Evolutionary conservation across 1,284 basidiomycete species (phyloP).

Genomic region (Cryptococcus sp.): DNA sequence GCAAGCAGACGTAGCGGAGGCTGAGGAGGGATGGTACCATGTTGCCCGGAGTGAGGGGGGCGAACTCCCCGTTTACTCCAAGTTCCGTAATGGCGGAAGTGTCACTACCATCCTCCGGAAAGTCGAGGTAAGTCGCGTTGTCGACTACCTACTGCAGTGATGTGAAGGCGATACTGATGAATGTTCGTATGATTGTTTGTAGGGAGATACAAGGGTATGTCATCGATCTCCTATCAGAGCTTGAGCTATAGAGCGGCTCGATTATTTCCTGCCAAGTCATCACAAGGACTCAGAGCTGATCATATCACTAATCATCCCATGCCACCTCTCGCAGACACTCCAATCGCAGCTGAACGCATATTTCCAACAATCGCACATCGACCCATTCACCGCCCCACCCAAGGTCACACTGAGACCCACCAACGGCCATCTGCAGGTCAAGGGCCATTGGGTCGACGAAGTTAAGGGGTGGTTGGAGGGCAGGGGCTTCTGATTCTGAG

Average conservation of each 20-base stretch:
- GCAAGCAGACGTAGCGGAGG: background rate
- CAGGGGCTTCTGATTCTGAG: slow-evolving; percentile 31
- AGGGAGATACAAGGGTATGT: background rate
- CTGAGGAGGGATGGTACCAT: slow-evolving; percentile 15
- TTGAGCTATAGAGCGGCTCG: background rate
- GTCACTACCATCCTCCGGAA: slow-evolving; percentile 39
- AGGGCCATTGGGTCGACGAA: slow-evolving; percentile 43
- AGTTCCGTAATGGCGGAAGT: slow-evolving; percentile 31
- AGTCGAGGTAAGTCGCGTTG: slow-evolving; percentile 31
- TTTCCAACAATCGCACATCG: slow-evolving; percentile 37
- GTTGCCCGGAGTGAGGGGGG: slow-evolving; percentile 18
- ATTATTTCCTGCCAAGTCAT: too few species aligned
- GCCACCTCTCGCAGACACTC: slow-evolving; percentile 26
- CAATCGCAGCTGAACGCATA: slow-evolving; percentile 33
- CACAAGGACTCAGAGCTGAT: too few species aligned
- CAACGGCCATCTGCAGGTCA: slow-evolving; percentile 39
- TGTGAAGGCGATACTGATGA: background rate
- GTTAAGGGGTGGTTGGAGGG: slow-evolving; percentile 42
- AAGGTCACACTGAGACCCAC: slow-evolving; percentile 33
- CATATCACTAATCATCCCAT: background rate
- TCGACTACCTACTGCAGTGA: background rate
- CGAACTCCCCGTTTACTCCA: slow-evolving; percentile 43
- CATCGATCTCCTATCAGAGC: background rate
- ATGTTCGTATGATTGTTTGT: background rate
- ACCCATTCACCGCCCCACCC: slow-evolving; percentile 37